Percentiles rank a stretch among this genome's conserved stretches.
Conservation (phyloP, 163 green algal genomes). For the Volvox carteri region DNA sequence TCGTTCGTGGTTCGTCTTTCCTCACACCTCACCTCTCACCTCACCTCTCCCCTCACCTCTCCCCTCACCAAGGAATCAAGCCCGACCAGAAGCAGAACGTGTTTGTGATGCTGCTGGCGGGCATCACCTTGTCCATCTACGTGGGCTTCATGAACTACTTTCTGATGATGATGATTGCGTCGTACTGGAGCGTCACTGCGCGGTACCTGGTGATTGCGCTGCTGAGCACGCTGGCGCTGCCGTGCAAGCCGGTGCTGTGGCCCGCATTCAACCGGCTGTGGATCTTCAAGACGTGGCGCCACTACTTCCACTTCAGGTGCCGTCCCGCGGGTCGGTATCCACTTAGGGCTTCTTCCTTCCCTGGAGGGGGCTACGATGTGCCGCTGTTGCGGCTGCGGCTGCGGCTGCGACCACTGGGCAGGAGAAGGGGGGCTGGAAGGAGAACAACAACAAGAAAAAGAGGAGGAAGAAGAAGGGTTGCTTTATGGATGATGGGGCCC, state of each 20-base stretch:
- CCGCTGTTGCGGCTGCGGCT: too few species aligned
- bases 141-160: conserved; percentile 57
- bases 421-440: too few species aligned
- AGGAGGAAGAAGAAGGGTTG: too few species aligned
- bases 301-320: conserved; percentile 61
- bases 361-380: too few species aligned
- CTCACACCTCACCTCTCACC: background rate
- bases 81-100: conserved; percentile 44
- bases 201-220: conserved; percentile 52
- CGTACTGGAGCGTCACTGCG: conserved; percentile 30
- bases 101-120: conserved; percentile 23
- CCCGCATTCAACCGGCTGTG: conserved; percentile 56
- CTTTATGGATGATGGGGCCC: too few species aligned
- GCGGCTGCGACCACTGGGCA: too few species aligned
- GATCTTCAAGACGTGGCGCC: conserved; percentile 59
- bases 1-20: too few species aligned
- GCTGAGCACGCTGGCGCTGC: conserved; percentile 55
- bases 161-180: conserved; percentile 29
- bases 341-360: too few species aligned
- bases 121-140: conserved; percentile 51
- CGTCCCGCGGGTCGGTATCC: too few species aligned
- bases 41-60: background rate
- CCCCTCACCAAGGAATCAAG: conserved; percentile 53
- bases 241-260: conserved; percentile 60
- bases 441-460: too few species aligned